Evolutionary conservation across 441 rosid species (phyloP).

Genomic region (Mallotus repandus): DNA sequence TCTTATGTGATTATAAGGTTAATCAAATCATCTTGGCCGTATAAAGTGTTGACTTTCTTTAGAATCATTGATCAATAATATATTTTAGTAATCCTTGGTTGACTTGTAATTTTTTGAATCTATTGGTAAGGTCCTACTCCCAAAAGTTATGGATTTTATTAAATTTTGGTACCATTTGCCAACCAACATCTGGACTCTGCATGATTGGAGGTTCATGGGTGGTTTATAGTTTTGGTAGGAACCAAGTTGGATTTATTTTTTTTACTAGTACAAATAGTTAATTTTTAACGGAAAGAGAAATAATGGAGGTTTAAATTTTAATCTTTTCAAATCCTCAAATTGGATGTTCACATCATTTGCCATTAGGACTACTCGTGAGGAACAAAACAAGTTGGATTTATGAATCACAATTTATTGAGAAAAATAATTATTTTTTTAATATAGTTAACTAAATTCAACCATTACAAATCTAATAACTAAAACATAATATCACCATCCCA

Average conservation of each 20-base stretch:
- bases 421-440: not conserved
- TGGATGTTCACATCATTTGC: too few relatives aligned
- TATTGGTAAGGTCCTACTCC: not conserved
- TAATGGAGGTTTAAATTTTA: too few relatives aligned
- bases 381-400: not conserved
- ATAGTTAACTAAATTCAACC: too few relatives aligned
- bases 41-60: too few relatives aligned
- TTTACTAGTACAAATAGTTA: too few relatives aligned
- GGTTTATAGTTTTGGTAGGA: not conserved
- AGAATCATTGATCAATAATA: not conserved
- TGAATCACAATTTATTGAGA: not conserved
- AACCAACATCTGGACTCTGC: not conserved
- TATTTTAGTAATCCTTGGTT: not conserved
- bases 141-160: not conserved
- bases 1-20: too few relatives aligned
- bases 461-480: too few relatives aligned
- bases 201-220: not conserved
- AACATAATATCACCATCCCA: too few relatives aligned
- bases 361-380: too few relatives aligned
- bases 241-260: not conserved
- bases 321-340: too few relatives aligned
- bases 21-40: too few relatives aligned
- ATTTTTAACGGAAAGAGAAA: too few relatives aligned
- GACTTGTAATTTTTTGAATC: slow-evolving; percentile 17
- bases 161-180: not conserved